Percentiles rank a stretch among this genome's conserved stretches.
Evolutionary conservation across 1,284 basidiomycete genomes (phyloP).

Genomic region (Apiotrichum laibachii): DNA sequence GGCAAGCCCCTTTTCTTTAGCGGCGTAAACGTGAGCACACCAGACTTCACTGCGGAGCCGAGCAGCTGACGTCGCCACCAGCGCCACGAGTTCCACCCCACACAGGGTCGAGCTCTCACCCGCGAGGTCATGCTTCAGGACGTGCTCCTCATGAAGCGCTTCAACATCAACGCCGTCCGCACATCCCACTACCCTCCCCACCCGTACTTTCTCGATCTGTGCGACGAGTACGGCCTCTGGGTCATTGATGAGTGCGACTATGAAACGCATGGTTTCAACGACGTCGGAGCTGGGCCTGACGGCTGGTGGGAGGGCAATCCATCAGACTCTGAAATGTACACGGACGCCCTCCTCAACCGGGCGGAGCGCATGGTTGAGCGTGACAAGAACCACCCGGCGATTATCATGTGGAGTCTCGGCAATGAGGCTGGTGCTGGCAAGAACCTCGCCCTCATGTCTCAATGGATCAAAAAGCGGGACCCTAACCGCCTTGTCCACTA

Average conservation of each 20-base stretch:
- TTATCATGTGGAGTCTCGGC: conserved; percentile 30
- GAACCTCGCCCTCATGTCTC: conserved; percentile 22
- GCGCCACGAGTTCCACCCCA: conserved; percentile 30
- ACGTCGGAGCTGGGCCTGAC: too few species aligned
- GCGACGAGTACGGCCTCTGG: conserved; percentile 32
- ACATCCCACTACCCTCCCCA: conserved; percentile 28
- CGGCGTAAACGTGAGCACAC: conserved; percentile 30
- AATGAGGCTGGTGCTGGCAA: conserved; percentile 31
- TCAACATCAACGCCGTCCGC: conserved; percentile 32
- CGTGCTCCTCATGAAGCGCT: conserved; percentile 27
- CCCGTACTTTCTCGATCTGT: conserved; percentile 25
- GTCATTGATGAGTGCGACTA: conserved; percentile 32
- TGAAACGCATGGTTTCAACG: conserved; percentile 34
- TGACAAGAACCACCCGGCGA: conserved; percentile 32
- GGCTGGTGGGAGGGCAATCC: conserved; percentile 24
- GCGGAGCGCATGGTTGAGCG: conserved; percentile 25
- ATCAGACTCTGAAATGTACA: conserved; percentile 10
- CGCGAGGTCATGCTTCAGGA: conserved; percentile 26
- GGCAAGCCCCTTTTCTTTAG: conserved; percentile 23
- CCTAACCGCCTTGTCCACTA: conserved; percentile 20
- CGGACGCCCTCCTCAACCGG: conserved; percentile 21
- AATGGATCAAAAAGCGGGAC: conserved; percentile 16
- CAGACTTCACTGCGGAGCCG: too few species aligned
- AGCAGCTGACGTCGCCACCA: too few species aligned
- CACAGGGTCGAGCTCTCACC: conserved; percentile 19